Conservation (phyloP, 106 monocot species). For the Hemerocallis citrina region DNA sequence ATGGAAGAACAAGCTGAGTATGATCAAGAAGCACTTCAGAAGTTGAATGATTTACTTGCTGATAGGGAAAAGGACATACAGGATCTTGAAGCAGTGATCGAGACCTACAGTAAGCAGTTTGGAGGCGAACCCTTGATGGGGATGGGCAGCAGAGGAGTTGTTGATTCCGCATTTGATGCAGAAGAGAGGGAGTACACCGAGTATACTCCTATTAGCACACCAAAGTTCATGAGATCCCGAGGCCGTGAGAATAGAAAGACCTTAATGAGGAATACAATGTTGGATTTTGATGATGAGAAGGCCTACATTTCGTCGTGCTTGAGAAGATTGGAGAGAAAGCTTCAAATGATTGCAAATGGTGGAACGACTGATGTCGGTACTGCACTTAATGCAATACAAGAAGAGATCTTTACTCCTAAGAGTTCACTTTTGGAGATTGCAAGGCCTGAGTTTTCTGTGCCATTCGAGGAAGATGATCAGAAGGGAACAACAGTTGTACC, state of each 20-base stretch:
- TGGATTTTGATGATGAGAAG: conserved; percentile 61
- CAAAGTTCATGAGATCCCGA: neutral
- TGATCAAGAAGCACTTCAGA: conserved; percentile 73
- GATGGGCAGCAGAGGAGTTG: conserved; percentile 11
- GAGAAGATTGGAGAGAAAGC: conserved; percentile 47
- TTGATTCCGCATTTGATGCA: conserved; percentile 8
- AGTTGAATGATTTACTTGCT: conserved; percentile 39
- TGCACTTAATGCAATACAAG: neutral
- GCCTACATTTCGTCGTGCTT: conserved; percentile 41
- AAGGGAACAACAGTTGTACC: neutral
- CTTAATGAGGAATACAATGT: conserved; percentile 9
- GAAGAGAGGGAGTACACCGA: conserved; percentile 13
- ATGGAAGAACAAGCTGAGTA: conserved; percentile 95
- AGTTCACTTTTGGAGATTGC: neutral
- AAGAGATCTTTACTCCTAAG: neutral
- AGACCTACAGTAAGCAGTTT: conserved; percentile 34
- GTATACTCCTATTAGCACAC: conserved; percentile 4
- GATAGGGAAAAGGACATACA: conserved; percentile 72
- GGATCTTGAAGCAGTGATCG: conserved; percentile 56
- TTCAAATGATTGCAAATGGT: conserved; percentile 9
- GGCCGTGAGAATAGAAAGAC: neutral
- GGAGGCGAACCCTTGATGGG: conserved; percentile 16
- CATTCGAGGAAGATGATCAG: neutral
- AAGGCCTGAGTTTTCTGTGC: neutral
- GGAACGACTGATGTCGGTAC: conserved; percentile 6